Evolutionary conservation across 2,329 filamentous ascomycete species (phyloP).

Genomic region (Aspergillus versicolor): DNA sequence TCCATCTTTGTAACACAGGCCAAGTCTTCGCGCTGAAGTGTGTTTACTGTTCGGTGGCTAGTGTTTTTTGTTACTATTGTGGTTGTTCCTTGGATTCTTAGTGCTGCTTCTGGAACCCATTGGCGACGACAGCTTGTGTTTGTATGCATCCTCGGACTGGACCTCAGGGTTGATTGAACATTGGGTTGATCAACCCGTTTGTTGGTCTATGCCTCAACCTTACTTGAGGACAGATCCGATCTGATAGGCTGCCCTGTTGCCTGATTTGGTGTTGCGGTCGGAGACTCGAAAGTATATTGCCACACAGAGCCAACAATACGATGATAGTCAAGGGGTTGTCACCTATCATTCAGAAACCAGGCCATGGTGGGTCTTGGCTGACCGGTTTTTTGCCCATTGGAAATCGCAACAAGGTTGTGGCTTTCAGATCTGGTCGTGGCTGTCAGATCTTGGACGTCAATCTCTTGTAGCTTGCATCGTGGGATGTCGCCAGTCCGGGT

Average conservation of each 20-base stretch:
- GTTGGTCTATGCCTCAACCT: conserved; percentile 1
- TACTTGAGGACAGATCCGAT: neutral
- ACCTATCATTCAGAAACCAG: neutral
- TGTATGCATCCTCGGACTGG: neutral
- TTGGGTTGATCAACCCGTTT: neutral
- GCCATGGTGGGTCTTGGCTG: neutral
- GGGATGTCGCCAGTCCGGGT: neutral
- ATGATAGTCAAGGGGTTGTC: neutral
- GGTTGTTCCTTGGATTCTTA: neutral
- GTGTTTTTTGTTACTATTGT: neutral
- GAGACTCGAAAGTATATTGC: neutral
- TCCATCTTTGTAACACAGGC: conserved; percentile 1
- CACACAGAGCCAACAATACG: neutral
- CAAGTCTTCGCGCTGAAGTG: neutral
- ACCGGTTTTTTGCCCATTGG: neutral
- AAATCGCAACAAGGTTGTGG: conserved; percentile 5
- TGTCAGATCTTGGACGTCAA: conserved; percentile 3
- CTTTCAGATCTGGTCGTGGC: neutral
- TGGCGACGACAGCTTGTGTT: neutral
- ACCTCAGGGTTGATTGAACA: neutral
- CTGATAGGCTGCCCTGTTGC: conserved; percentile 3
- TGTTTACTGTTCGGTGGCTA: neutral
- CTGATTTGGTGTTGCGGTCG: neutral
- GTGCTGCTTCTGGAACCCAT: neutral
- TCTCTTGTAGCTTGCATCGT: neutral